Evolutionary conservation across 805 yeast genomes (phyloP).

Genomic region (Yamadazyma kitorensis): DNA sequence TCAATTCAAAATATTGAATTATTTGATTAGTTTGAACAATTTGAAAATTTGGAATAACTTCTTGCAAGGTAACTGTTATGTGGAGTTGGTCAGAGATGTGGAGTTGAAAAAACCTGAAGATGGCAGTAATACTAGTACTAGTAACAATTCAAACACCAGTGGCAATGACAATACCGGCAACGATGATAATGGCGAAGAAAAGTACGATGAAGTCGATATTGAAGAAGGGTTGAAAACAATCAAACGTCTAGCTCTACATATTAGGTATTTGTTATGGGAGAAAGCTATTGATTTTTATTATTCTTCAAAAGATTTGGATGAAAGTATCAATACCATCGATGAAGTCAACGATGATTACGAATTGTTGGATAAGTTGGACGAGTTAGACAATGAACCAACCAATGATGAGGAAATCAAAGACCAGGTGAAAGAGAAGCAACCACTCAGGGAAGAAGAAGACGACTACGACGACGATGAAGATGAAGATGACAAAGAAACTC

Average conservation of each 20-base stretch:
- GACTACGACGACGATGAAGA: constrained; percentile 32
- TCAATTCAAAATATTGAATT: constrained; percentile 31
- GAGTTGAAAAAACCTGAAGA: constrained; percentile 1
- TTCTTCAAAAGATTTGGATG: constrained; percentile 20
- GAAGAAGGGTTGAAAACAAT: constrained; percentile 41
- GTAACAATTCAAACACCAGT: too few relatives aligned
- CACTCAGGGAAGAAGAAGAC: constrained; percentile 35
- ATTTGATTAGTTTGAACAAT: constrained; percentile 28
- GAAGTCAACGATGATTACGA: constrained; percentile 35
- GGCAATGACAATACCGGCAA: constrained; percentile 1
- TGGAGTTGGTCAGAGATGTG: constrained; percentile 17
- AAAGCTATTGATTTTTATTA: constrained; percentile 56
- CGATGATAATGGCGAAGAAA: constrained; percentile 18
- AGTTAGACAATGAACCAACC: constrained; percentile 15
- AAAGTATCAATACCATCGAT: constrained; percentile 21
- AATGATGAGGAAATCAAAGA: constrained; percentile 16
- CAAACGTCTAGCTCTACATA: constrained; percentile 50
- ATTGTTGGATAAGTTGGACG: constrained; percentile 31
- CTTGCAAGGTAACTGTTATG: constrained; percentile 36
- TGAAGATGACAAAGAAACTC: constrained; percentile 20
- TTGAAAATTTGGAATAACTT: constrained; percentile 34
- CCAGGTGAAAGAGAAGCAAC: constrained; percentile 1
- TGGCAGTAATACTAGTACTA: too few relatives aligned
- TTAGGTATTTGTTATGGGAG: constrained; percentile 71
- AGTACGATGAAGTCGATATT: constrained; percentile 35